Evolutionary conservation across 1,139 yeast species (phyloP).

Genomic region (Lodderomyces margitis): DNA sequence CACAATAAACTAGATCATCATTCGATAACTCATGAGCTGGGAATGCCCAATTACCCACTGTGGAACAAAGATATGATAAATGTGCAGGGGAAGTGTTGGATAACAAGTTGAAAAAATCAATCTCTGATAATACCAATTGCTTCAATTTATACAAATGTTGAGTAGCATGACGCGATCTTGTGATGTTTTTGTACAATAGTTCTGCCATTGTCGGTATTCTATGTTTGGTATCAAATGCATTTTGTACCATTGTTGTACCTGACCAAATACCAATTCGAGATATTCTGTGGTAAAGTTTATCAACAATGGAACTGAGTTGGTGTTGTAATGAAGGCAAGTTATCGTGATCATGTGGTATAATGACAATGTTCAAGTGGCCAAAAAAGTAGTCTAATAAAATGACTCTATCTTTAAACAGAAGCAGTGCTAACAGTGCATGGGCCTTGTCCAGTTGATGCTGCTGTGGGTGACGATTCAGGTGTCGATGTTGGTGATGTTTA

Average conservation of each 20-base stretch:
- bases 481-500: slow-evolving; percentile 7
- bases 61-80: slow-evolving; percentile 31
- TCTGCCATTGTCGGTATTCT: slow-evolving; percentile 36
- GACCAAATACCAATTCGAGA: slow-evolving; percentile 57
- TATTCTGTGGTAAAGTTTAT: slow-evolving; percentile 37
- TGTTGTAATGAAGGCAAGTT: slow-evolving; percentile 25
- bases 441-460: slow-evolving; percentile 7
- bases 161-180: slow-evolving; percentile 24
- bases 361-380: slow-evolving; percentile 41
- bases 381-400: slow-evolving; percentile 39
- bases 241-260: slow-evolving; percentile 35
- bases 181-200: slow-evolving; percentile 26
- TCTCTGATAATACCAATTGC: slow-evolving; percentile 31
- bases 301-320: slow-evolving; percentile 26
- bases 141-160: slow-evolving; percentile 24
- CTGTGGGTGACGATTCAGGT: slow-evolving; percentile 13
- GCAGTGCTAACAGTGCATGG: slow-evolving; percentile 16
- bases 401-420: slow-evolving; percentile 27
- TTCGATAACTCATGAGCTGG: slow-evolving; percentile 67
- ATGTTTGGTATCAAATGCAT: not conserved
- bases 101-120: slow-evolving; percentile 38
- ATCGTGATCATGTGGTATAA: slow-evolving; percentile 20
- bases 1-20: slow-evolving; percentile 68
- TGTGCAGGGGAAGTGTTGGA: slow-evolving; percentile 25
- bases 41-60: slow-evolving; percentile 54